A percentile compares a stretch with the other conserved stretches of the same genome.
Evolutionary conservation across 2,329 filamentous ascomycete genomes (phyloP).

Genomic region (Claviceps purpurea): DNA sequence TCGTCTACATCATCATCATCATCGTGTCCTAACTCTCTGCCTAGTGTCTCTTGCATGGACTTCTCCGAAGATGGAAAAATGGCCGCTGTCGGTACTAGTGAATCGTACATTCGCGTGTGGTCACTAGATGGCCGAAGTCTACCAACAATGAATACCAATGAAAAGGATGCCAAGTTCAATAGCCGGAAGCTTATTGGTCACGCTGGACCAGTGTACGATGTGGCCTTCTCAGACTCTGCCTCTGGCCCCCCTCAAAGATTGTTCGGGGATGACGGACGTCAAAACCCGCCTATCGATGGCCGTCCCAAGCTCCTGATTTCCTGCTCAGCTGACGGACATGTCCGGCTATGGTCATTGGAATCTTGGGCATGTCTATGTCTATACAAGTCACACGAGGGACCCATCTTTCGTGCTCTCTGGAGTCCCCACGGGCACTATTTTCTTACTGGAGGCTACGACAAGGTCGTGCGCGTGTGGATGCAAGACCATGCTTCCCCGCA

Average conservation of each 20-base stretch:
- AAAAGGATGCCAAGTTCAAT: constrained; percentile 46
- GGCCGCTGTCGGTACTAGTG: constrained; percentile 77
- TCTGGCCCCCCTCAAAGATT: constrained; percentile 35
- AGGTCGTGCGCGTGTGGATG: constrained; percentile 79
- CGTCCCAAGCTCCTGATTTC: constrained; percentile 70
- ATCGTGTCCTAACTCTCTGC: neutral
- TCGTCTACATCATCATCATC: neutral
- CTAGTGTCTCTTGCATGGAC: constrained; percentile 82
- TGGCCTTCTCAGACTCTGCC: constrained; percentile 71
- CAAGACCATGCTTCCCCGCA: constrained; percentile 86
- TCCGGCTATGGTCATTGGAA: constrained; percentile 87
- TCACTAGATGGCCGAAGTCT: constrained; percentile 75
- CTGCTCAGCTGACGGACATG: constrained; percentile 71
- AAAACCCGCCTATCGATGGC: constrained; percentile 32
- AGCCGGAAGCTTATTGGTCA: constrained; percentile 74
- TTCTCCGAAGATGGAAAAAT: constrained; percentile 85
- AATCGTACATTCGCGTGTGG: constrained; percentile 95
- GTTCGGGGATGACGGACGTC: constrained; percentile 35
- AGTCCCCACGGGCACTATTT: constrained; percentile 95
- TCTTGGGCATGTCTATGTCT: constrained; percentile 85
- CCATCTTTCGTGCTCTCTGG: constrained; percentile 80
- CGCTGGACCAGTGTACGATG: constrained; percentile 74
- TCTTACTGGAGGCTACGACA: constrained; percentile 73
- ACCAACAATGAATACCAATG: constrained; percentile 46
- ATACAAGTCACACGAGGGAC: constrained; percentile 85